Evolutionary conservation across 148 eudicot genomes (phyloP), one percentile per base, ranked within the genome.

Genomic region (Silene latifolia): DNA sequence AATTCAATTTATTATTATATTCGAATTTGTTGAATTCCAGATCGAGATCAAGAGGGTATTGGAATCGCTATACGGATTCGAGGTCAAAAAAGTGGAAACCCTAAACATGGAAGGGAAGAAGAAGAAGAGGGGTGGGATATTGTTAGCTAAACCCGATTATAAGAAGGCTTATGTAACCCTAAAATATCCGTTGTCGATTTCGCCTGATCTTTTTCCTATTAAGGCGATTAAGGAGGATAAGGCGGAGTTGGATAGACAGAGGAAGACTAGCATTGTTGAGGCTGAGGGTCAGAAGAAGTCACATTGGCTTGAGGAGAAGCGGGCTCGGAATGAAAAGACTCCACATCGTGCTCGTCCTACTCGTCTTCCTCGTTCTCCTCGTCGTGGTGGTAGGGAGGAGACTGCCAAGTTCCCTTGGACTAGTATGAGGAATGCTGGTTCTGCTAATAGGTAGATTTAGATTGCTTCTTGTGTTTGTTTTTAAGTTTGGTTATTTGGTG

Each of bases 21-120:
- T 51, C 18, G 13, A 32, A 32, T 44, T 20, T 0, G 14, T 51
- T 65, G 47, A 32, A 32, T 44, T 20, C 9, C 56, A 93, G 98
- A 88, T 91, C 58, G 97, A 91, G 59, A 91, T 94, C 29, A 91
- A 91, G 85, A 79, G 95, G 82, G 93, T 89, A 23, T 61, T 94
- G 80, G 98, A 94, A 60, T 91, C 93, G 17, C 84, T 91, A 7
- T 94, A 94, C 72, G 97, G 97, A 0, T 88, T 91, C 79, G 93
- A 91, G 77, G 97, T 91, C 57, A 88, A 87, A 23, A 90, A 88
- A 70, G 98, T 93, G 4, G 79, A 76, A 65, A 93, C 97, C 71
- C 87, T 93, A 35, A 91, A 91, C 77, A 93, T 86, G 98, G 97
- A 91, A 3, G 98, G 98, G 7, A 93, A 93, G 90, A 93, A 87